A percentile compares a stretch with the other conserved stretches of the same genome.
These are phyloP conservation scores for Hyphopichia pseudoburtonii DNA, from an alignment of 1,139 yeast species.

Conservation along the genomic window DNA sequence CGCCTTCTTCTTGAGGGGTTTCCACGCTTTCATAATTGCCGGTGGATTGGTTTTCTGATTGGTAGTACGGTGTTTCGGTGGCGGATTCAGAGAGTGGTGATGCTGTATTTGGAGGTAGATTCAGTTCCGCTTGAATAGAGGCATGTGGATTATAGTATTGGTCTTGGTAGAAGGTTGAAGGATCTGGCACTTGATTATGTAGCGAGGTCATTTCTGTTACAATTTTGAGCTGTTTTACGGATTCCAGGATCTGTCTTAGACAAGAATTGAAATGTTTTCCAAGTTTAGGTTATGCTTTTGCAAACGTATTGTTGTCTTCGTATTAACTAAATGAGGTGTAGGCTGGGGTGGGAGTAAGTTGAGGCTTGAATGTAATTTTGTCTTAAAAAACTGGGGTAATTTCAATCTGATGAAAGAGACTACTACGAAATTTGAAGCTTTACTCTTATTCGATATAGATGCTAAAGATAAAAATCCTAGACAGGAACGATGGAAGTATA, in stretches of 20 bases:
- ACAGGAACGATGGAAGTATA: constrained; percentile 1
- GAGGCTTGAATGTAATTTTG: too few relatives aligned
- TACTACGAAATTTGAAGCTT: neutral
- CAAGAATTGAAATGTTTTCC: too few relatives aligned
- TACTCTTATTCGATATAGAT: constrained; percentile 4
- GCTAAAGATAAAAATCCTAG: neutral
- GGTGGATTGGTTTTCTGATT: constrained; percentile 5
- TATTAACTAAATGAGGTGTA: too few relatives aligned
- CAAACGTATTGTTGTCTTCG: too few relatives aligned
- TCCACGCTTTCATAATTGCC: constrained; percentile 7
- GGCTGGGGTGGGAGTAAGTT: too few relatives aligned
- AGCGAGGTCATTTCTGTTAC: constrained; percentile 29
- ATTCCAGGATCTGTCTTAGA: neutral
- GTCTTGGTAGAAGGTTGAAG: constrained; percentile 30
- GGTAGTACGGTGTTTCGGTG: constrained; percentile 4
- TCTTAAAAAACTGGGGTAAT: too few relatives aligned
- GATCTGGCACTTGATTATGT: constrained; percentile 30
- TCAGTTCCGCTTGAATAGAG: constrained; percentile 4
- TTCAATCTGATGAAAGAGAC: too few relatives aligned
- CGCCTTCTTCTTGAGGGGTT: constrained; percentile 6
- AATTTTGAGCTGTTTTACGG: neutral
- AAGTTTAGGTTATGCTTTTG: too few relatives aligned
- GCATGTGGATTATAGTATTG: constrained; percentile 29
- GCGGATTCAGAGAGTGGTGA: constrained; percentile 1
- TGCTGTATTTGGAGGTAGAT: constrained; percentile 4